phyloP scores from a whole-genome alignment of 768 basidiomycete genomes.

The Pholiota molesta region DNA sequence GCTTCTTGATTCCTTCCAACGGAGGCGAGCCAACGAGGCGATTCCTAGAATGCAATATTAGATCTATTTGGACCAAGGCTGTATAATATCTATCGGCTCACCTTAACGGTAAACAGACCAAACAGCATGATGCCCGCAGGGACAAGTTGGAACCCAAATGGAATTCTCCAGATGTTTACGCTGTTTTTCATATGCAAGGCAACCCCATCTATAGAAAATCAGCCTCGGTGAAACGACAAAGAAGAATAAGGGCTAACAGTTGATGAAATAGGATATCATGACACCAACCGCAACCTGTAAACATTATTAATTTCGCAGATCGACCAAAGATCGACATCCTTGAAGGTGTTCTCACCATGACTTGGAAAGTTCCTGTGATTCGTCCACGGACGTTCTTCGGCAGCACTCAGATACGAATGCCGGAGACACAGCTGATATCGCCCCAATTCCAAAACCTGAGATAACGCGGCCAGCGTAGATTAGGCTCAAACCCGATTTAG shows the following conservation, averaged over 20 bases:
- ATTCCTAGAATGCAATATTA: constrained; percentile 47
- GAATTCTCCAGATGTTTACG: constrained; percentile 65
- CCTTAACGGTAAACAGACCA: constrained; percentile 70
- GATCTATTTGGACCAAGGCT: background rate
- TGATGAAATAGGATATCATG: constrained; percentile 84
- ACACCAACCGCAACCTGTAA: constrained; percentile 70
- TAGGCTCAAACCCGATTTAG: constrained; percentile 55
- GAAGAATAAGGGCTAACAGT: constrained; percentile 47
- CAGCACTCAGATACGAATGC: constrained; percentile 87
- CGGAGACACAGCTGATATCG: constrained; percentile 79
- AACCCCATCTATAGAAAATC: constrained; percentile 53
- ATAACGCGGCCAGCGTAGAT: constrained; percentile 85
- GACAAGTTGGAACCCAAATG: constrained; percentile 78
- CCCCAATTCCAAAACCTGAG: constrained; percentile 83
- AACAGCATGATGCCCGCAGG: constrained; percentile 75
- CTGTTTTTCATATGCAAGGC: constrained; percentile 51
- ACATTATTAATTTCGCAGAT: background rate
- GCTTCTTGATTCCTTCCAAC: constrained; percentile 60
- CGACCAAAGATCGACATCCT: background rate
- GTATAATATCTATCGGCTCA: constrained; percentile 12
- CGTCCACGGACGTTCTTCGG: constrained; percentile 85
- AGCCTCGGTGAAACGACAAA: background rate
- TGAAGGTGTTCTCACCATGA: constrained; percentile 54
- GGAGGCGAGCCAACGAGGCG: constrained; percentile 76
- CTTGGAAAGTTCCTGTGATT: constrained; percentile 85